Base-by-base conservation (phyloP, 2,329 filamentous ascomycete species). In the Colletotrichum karsti region DNA sequence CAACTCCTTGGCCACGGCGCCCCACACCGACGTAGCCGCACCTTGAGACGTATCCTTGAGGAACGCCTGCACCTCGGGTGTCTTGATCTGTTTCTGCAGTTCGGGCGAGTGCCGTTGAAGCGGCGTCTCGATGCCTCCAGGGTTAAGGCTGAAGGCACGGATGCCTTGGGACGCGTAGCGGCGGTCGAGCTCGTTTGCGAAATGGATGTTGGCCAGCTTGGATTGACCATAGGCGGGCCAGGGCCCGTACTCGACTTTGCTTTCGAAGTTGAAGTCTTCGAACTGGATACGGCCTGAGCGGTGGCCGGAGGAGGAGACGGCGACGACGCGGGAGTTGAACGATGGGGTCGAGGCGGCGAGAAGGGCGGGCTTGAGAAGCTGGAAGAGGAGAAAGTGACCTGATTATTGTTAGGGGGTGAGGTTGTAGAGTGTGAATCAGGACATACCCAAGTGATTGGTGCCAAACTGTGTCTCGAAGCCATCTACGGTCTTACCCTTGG, bases 161-260 rank as follows among this genome's bases (percentile, higher is more conserved):
- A 71, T 50, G 18, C 63, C 63, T 5, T 33, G 33, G 1, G 57
- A 24, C 8, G 79, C 83, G 69, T 85, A 88, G 0, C 78, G 79
- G 1, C 85, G 79, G 33, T 88, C 85, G 26, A 88, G 78, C 63
- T 86, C 79, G 66, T 83, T 86, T 4, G 85, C 82, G 58, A 84
- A 82, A 69, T 80, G 84, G 18, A 87, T 79, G 64, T 84, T 86
- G 12, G 86, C 85, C 0, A 80, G 79, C 70, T 89, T 89, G 55
- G 79, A 77, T 69, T 85, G 82, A 0, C 78, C 81, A 65, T 89
- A 89, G 1, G 82, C 77, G 1, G 62, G 6, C 62, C 73, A 77
- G 0, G 77, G 77, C 3, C 79, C 53, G 66, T 86, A 74, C 10
- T 82, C 82, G 44, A 58, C 44, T 13, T 35, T 42, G 33, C 51